Conservation (phyloP, 192 early-diverging fungal genomes). For the Coemansia sp. region DNA sequence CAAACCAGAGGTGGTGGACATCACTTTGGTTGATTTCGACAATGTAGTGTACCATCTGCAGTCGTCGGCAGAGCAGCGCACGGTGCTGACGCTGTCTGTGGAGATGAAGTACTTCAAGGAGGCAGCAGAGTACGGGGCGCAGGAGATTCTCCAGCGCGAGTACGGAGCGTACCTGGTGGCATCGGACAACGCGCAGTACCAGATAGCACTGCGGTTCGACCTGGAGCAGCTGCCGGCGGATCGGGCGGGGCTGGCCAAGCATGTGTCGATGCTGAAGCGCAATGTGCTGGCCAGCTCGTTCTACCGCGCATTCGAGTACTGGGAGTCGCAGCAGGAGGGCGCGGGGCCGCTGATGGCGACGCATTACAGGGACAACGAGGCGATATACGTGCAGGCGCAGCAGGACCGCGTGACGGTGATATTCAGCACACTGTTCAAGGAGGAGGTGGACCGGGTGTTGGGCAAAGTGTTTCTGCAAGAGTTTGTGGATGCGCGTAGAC, state of each 20-base stretch:
- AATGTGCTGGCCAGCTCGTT: slow-evolving; percentile 94
- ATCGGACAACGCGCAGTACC: slow-evolving; percentile 64
- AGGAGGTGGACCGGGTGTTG: slow-evolving; percentile 94
- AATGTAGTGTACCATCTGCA: slow-evolving; percentile 86
- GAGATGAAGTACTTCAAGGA: slow-evolving; percentile 82
- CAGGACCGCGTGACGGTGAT: slow-evolving; percentile 96
- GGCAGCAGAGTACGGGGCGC: slow-evolving; percentile 77
- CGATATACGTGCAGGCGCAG: slow-evolving; percentile 87
- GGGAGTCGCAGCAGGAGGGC: slow-evolving; percentile 70
- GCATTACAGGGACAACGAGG: slow-evolving; percentile 92
- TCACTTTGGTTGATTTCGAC: slow-evolving; percentile 95
- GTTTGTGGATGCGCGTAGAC: slow-evolving; percentile 98
- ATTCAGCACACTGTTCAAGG: slow-evolving; percentile 95
- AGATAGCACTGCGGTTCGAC: slow-evolving; percentile 85
- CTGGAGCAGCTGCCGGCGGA: slow-evolving; percentile 74
- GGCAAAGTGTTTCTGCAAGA: slow-evolving; percentile 98
- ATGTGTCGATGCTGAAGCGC: slow-evolving; percentile 88
- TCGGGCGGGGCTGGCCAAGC: slow-evolving; percentile 72
- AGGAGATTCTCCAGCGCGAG: slow-evolving; percentile 76
- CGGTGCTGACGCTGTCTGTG: slow-evolving; percentile 72
- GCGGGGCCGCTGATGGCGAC: slow-evolving; percentile 84
- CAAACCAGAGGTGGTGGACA: slow-evolving; percentile 68
- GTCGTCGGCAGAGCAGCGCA: slow-evolving; percentile 56
- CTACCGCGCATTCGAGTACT: slow-evolving; percentile 83
- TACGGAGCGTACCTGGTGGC: slow-evolving; percentile 72